Percentiles rank a stretch among this genome's conserved stretches.
Evolutionary conservation across 345 rosid genomes (phyloP).

Genomic region (Brassica juncea): DNA sequence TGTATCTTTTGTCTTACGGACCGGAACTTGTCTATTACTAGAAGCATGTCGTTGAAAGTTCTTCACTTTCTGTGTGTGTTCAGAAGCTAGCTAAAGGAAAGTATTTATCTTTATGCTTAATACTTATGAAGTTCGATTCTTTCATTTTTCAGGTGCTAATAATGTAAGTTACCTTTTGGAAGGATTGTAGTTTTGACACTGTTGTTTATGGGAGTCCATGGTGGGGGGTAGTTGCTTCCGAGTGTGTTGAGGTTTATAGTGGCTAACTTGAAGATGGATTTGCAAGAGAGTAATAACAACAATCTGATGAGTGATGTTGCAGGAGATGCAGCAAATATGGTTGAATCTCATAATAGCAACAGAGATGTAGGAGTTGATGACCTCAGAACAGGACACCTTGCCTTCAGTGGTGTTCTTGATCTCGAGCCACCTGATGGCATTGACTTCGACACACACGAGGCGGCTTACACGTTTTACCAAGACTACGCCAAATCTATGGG

Average conservation of each 20-base stretch:
- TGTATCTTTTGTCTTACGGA: neutral
- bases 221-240: constrained; percentile 20
- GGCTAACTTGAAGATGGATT: constrained; percentile 45
- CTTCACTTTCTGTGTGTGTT: neutral
- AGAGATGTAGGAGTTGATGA: constrained; percentile 38
- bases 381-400: constrained; percentile 30
- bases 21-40: neutral
- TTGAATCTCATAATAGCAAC: constrained; percentile 20
- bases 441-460: constrained; percentile 61
- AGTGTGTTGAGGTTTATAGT: constrained; percentile 30
- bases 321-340: constrained; percentile 17
- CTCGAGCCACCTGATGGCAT: constrained; percentile 57
- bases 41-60: constrained; percentile 3
- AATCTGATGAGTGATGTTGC: constrained; percentile 41
- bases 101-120: neutral
- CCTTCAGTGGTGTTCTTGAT: constrained; percentile 39
- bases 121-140: constrained; percentile 28
- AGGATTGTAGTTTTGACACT: neutral
- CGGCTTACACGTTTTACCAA: constrained; percentile 66
- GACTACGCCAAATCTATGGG: constrained; percentile 74
- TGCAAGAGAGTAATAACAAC: constrained; percentile 36
- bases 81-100: neutral
- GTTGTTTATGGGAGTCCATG: constrained; percentile 23
- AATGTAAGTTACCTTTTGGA: constrained; percentile 12
- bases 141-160: constrained; percentile 24